Evolutionary conservation across 495 filamentous ascomycete genomes (phyloP).

Genomic region (Neurospora sp.): DNA sequence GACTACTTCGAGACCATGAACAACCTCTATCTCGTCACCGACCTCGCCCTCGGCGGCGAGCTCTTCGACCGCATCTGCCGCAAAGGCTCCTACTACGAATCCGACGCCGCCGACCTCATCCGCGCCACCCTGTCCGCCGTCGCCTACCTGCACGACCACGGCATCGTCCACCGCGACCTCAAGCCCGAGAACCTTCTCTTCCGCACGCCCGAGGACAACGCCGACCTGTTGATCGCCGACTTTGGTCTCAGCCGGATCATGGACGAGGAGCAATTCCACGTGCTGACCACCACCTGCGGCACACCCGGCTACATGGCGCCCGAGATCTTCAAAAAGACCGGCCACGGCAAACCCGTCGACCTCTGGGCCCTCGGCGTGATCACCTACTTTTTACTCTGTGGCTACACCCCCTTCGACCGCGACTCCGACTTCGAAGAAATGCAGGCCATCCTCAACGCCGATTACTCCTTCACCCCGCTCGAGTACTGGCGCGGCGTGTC

Average conservation of each 20-base stretch:
- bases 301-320: constrained; percentile 98
- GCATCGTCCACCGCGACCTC: constrained; percentile 85
- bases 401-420: constrained; percentile 96
- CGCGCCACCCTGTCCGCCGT: constrained; percentile 93
- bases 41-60: constrained; percentile 92
- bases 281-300: constrained; percentile 93
- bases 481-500: constrained; percentile 96
- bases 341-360: constrained; percentile 84
- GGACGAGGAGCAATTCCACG: constrained; percentile 98
- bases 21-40: constrained; percentile 95
- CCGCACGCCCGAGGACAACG: constrained; percentile 71
- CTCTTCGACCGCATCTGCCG: constrained; percentile 97
- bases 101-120: constrained; percentile 90
- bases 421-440: constrained; percentile 98
- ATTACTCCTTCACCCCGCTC: constrained; percentile 90
- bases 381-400: constrained; percentile 94
- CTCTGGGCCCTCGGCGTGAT: constrained; percentile 97
- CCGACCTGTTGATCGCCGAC: constrained; percentile 89
- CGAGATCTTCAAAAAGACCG: constrained; percentile 81
- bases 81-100: constrained; percentile 97
- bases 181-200: constrained; percentile 74
- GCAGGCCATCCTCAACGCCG: constrained; percentile 93
- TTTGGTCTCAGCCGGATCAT: constrained; percentile 93
- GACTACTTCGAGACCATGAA: constrained; percentile 99
- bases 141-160: constrained; percentile 95